These are phyloP conservation scores for Chloroidium sp. DNA, from an alignment of 163 green algal species.

Conservation along the genomic window DNA sequence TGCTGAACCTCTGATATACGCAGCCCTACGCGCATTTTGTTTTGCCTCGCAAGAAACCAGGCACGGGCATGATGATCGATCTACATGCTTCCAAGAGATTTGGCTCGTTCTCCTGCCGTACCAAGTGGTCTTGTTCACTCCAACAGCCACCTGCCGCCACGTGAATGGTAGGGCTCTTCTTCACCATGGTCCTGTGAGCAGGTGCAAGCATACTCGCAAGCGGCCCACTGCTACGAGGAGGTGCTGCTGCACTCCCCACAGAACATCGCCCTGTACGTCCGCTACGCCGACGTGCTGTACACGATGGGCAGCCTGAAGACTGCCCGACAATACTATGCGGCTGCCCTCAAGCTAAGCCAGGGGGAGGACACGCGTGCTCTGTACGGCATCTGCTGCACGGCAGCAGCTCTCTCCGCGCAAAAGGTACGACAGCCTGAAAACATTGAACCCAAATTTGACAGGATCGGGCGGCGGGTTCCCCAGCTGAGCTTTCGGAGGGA, in stretches of 20 bases:
- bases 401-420: conserved; percentile 23
- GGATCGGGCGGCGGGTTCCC: too few relatives aligned
- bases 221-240: conserved; percentile 81
- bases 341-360: conserved; percentile 34
- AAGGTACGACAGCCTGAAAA: conserved; percentile 5
- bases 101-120: too few relatives aligned
- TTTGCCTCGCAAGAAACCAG: too few relatives aligned
- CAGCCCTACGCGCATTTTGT: too few relatives aligned
- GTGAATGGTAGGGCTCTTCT: too few relatives aligned
- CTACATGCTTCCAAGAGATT: too few relatives aligned
- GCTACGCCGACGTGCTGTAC: conserved; percentile 57
- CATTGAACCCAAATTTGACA: not conserved
- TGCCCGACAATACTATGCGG: conserved; percentile 34
- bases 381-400: conserved; percentile 30
- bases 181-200: conserved; percentile 6
- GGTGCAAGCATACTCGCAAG: conserved; percentile 61
- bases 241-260: conserved; percentile 57
- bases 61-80: too few relatives aligned
- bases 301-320: conserved; percentile 34
- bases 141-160: too few relatives aligned
- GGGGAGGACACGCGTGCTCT: conserved; percentile 27
- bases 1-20: too few relatives aligned
- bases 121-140: too few relatives aligned
- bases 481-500: too few relatives aligned
- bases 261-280: conserved; percentile 39